A percentile compares a stretch with the other conserved stretches of the same genome.
phyloP scores from a whole-genome alignment of 2,329 filamentous ascomycete genomes.

The Fusarium neocosmosporiellum region DNA sequence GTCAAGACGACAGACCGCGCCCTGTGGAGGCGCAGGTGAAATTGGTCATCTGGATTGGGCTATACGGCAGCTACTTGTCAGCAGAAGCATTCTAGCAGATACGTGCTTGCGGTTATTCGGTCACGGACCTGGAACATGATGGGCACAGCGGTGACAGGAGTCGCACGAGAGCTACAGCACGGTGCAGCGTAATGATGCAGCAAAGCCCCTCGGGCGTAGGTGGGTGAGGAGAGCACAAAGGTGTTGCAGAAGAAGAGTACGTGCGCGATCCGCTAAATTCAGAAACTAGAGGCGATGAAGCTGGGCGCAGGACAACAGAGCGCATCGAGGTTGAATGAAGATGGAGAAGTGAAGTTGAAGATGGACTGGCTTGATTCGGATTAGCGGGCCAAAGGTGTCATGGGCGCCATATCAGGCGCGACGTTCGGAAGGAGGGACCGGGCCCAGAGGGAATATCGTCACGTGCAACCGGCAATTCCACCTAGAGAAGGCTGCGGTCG shows the following conservation, averaged over 20 bases:
- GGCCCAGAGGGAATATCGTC: not conserved
- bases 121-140: conserved; percentile 44
- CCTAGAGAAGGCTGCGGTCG: not conserved
- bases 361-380: conserved; percentile 15
- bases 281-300: not conserved
- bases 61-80: conserved; percentile 43
- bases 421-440: not conserved
- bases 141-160: conserved; percentile 1
- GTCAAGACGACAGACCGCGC: conserved; percentile 87
- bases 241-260: too few species aligned
- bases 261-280: not conserved
- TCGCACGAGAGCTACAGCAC: conserved; percentile 1
- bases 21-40: conserved; percentile 84
- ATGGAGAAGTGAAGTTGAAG: conserved; percentile 22
- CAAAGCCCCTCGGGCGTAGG: not conserved
- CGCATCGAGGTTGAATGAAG: conserved; percentile 1
- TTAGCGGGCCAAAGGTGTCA: conserved; percentile 26
- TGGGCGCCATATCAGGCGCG: conserved; percentile 10
- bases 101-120: conserved; percentile 1
- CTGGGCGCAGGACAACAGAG: not conserved
- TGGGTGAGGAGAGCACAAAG: not conserved
- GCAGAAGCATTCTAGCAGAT: not conserved
- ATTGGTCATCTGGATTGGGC: conserved; percentile 77
- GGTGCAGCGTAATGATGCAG: not conserved
- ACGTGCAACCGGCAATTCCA: not conserved